phyloP scores from a whole-genome alignment of 768 basidiomycete genomes.

The Suillus lakei region DNA sequence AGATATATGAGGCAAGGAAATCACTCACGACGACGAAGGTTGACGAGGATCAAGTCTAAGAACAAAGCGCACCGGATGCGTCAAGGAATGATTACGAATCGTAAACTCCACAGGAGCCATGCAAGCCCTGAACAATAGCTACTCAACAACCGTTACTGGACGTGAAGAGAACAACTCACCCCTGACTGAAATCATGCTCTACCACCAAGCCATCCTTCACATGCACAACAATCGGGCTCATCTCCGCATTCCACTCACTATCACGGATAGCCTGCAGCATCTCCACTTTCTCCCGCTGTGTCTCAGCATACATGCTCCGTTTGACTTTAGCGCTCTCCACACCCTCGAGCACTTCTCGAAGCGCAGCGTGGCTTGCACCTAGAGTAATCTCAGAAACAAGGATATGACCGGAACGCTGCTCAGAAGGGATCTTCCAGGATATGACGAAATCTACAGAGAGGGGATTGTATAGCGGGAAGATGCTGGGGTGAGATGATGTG shows the following conservation, averaged over 20 bases:
- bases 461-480: slow-evolving; percentile 87
- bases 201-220: slow-evolving; percentile 48
- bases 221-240: slow-evolving; percentile 68
- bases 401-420: slow-evolving; percentile 64
- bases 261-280: slow-evolving; percentile 68
- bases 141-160: neutral
- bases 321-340: slow-evolving; percentile 68
- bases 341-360: slow-evolving; percentile 63
- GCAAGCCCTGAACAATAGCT: slow-evolving; percentile 52
- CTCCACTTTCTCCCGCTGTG: slow-evolving; percentile 69
- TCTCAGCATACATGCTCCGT: slow-evolving; percentile 92
- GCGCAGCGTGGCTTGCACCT: slow-evolving; percentile 70
- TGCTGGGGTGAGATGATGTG: slow-evolving; percentile 46
- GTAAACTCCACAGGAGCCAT: slow-evolving; percentile 56
- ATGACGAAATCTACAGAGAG: slow-evolving; percentile 72
- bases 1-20: slow-evolving; percentile 7
- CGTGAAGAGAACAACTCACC: slow-evolving; percentile 52
- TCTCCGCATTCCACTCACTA: slow-evolving; percentile 81
- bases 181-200: slow-evolving; percentile 68
- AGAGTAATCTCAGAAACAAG: slow-evolving; percentile 61
- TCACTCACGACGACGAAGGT: slow-evolving; percentile 22
- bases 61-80: slow-evolving; percentile 60
- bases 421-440: slow-evolving; percentile 73
- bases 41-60: slow-evolving; percentile 48
- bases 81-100: slow-evolving; percentile 75